Evolutionary conservation across 352 stramenopile genomes (phyloP).

Genomic region (Thraustotheca clavata): DNA sequence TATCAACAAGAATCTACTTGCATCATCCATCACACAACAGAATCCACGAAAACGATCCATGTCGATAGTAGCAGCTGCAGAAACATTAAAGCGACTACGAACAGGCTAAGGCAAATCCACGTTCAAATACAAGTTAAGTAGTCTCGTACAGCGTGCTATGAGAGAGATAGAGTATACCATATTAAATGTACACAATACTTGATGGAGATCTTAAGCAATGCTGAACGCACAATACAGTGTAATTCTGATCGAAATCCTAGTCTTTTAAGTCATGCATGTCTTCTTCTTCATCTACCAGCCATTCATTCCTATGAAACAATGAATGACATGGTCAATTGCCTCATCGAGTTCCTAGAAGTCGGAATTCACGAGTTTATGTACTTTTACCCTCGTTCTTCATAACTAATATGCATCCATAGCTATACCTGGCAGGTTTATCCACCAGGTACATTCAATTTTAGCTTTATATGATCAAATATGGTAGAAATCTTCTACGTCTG

Average conservation of each 20-base stretch:
- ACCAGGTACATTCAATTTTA: constrained; percentile 28
- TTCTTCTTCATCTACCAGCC: too few relatives aligned
- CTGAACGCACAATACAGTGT: too few relatives aligned
- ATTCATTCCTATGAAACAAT: too few relatives aligned
- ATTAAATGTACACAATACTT: too few relatives aligned
- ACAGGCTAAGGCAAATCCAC: background rate
- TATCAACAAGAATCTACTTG: background rate
- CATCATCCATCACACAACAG: background rate
- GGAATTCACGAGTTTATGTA: constrained; percentile 74
- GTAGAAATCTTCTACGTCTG: constrained; percentile 46
- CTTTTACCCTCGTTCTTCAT: constrained; percentile 16
- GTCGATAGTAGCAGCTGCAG: background rate
- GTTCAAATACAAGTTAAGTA: background rate
- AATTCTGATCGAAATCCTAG: too few relatives aligned
- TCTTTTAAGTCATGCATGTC: too few relatives aligned
- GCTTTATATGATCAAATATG: constrained; percentile 9
- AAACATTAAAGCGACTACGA: constrained; percentile 10
- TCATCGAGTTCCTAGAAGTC: constrained; percentile 73
- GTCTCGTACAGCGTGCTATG: too few relatives aligned
- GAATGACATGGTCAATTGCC: constrained; percentile 22
- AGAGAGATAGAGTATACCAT: too few relatives aligned
- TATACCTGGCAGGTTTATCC: constrained; percentile 51
- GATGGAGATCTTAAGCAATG: too few relatives aligned
- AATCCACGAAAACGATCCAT: background rate
- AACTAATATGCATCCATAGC: constrained; percentile 24